phyloP scores from a whole-genome alignment of 805 yeast species.

The Wickerhamomyces queroliae region DNA sequence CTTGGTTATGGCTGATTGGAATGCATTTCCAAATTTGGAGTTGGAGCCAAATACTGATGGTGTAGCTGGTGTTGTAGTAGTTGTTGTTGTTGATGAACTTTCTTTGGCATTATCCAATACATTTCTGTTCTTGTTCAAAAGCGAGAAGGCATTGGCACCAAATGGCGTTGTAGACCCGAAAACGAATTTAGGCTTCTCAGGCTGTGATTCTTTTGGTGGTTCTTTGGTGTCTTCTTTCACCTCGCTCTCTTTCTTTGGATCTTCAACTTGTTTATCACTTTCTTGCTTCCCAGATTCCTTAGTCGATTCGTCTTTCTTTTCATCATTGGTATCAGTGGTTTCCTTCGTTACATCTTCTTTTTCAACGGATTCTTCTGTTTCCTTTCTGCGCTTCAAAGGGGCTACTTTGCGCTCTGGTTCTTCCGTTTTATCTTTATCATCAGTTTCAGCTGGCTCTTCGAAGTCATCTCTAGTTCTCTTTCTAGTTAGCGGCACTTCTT shows the following conservation, averaged over 20 bases:
- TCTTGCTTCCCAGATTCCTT: slow-evolving; percentile 6
- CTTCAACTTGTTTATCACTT: neutral
- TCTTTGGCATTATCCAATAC: slow-evolving; percentile 28
- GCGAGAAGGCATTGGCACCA: slow-evolving; percentile 35
- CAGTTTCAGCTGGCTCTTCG: slow-evolving; percentile 15
- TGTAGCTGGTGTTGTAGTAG: slow-evolving; percentile 5
- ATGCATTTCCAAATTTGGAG: slow-evolving; percentile 47
- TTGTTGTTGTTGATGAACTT: slow-evolving; percentile 13
- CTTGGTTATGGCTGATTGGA: slow-evolving; percentile 42
- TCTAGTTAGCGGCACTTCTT: slow-evolving; percentile 10
- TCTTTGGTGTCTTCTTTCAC: slow-evolving; percentile 2
- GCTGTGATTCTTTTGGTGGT: neutral
- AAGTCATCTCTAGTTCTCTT: slow-evolving; percentile 24
- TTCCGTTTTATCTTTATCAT: slow-evolving; percentile 12
- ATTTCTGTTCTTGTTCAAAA: slow-evolving; percentile 24
- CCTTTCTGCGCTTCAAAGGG: neutral
- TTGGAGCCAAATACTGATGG: slow-evolving; percentile 37
- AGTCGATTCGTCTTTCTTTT: slow-evolving; percentile 1
- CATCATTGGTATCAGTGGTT: slow-evolving; percentile 8
- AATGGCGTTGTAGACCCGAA: slow-evolving; percentile 51
- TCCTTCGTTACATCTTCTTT: slow-evolving; percentile 4
- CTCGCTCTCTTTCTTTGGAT: neutral
- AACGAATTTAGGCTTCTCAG: slow-evolving; percentile 38
- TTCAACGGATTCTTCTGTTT: slow-evolving; percentile 12
- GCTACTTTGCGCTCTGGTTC: slow-evolving; percentile 8